phyloP scores from a whole-genome alignment of 768 basidiomycete species.

The Mycena crocata region DNA sequence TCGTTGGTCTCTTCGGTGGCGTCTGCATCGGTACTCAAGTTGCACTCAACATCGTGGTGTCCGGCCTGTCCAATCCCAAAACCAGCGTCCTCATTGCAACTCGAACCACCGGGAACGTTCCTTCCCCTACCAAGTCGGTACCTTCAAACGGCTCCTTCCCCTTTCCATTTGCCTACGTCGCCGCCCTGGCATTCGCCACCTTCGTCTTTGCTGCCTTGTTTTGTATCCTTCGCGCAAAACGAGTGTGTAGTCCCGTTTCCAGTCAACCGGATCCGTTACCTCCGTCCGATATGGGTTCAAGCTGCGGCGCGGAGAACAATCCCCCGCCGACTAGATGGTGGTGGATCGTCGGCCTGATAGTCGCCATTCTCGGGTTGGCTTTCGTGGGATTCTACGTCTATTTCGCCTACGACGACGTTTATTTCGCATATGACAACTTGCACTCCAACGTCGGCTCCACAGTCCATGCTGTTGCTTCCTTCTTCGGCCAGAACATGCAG shows the following conservation, averaged over 20 bases:
- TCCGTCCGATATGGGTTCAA: conserved; percentile 2
- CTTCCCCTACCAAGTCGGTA: not conserved
- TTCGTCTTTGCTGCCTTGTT: not conserved
- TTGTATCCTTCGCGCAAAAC: conserved; percentile 9
- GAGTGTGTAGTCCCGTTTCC: not conserved
- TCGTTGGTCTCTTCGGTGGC: conserved; percentile 8
- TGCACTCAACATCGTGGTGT: not conserved
- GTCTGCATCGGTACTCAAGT: conserved; percentile 10
- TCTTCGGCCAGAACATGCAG: not conserved
- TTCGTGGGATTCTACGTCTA: no score
- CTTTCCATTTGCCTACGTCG: conserved; percentile 8
- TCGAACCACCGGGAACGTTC: not conserved
- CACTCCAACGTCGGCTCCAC: not conserved
- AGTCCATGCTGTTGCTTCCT: not conserved
- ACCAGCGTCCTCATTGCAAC: conserved; percentile 2
- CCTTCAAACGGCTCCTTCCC: not conserved
- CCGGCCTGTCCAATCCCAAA: not conserved
- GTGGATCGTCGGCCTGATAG: not conserved
- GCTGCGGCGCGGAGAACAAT: not conserved
- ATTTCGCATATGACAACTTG: not conserved
- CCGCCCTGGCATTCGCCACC: conserved; percentile 10
- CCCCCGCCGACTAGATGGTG: not conserved
- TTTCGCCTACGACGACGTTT: no score
- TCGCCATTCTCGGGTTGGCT: not conserved
- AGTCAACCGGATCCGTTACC: not conserved